Evolutionary conservation across 2,329 filamentous ascomycete species (phyloP), one percentile per base, ranked within the genome.

Genomic region (Phialocephala sp.): DNA sequence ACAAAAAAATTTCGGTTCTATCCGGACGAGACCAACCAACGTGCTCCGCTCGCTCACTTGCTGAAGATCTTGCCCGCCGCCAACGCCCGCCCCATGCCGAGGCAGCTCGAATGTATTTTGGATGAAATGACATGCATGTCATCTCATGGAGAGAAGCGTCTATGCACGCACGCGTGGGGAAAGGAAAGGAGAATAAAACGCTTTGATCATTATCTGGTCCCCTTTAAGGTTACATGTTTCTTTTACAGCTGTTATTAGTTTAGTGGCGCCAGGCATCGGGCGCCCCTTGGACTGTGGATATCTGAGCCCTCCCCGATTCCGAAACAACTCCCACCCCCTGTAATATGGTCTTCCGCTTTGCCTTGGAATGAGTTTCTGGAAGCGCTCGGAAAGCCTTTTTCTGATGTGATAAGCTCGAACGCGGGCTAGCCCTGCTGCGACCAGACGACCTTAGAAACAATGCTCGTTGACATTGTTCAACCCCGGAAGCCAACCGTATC

Each of bases 321-420:
- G 41, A 43, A 14, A 43, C 41, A 43, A 5, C 6, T 18, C 6
- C 4, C n/a, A n/a, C 18, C 45, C 45, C 45, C 45, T 50, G 41
- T 18, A 43, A 43, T 43, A 32, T 43, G 41, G 2, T 43, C 41
- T 18, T 24, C 45, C n/a, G 8, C 20, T 6, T n/a, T 50, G 8
- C n/a, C 2, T 24, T 50, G 8, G 45, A 22, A 32, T 32, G 20
- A 11, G 22, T 22, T 22, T 22, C n/a, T 50, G 45, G 45, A 50
- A 50, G 45, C 45, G 45, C 45, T n/a, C 20, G 45, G 45, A 50
- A 50, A 22, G 20, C n/a, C 20, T 20, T 50, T 50, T 50, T 50
- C n/a, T 50, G 20, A 50, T 50, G 45, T 50, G 20, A 50, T 14
- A n/a, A 22, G 45, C 45, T 12, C 20, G n/a, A 11, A 3, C 37